Evolutionary conservation across 192 early-diverging fungal species (phyloP).

Genomic region (Coemansia sp.): DNA sequence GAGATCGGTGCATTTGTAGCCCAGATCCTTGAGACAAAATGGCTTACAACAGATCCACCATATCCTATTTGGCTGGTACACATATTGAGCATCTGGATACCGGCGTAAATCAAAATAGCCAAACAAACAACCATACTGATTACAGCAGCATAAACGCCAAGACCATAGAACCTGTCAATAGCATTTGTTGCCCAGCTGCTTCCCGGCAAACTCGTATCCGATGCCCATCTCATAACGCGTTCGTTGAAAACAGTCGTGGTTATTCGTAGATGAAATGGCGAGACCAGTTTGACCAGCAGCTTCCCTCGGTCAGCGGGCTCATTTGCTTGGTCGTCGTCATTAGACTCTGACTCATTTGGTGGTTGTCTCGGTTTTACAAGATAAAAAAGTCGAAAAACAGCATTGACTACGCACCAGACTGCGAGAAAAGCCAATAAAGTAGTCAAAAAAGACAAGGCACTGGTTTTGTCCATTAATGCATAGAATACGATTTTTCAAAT

Average conservation of each 20-base stretch:
- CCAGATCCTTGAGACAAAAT: neutral
- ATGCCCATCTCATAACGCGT: neutral
- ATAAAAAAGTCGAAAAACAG: no score
- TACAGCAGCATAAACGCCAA: neutral
- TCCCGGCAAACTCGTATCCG: neutral
- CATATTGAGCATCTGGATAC: conserved; percentile 17
- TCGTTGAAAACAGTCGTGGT: conserved; percentile 17
- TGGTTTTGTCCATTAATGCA: no score
- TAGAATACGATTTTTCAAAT: no score
- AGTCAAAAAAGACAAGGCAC: no score
- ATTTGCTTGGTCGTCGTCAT: no score
- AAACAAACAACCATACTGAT: conserved; percentile 28
- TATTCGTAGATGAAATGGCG: conserved; percentile 35
- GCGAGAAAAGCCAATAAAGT: no score
- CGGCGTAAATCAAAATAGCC: conserved; percentile 12
- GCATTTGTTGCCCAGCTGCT: neutral
- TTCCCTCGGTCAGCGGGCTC: no score
- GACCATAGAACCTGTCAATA: neutral
- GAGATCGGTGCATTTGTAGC: no score
- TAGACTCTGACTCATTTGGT: no score
- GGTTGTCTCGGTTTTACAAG: no score
- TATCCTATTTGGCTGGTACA: neutral
- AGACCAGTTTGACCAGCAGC: conserved; percentile 28
- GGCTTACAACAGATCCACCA: neutral
- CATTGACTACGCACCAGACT: no score